Percentiles rank a stretch among this genome's conserved stretches.
Conservation (phyloP, 805 yeast species). For the Wickerhamomyces chambardii region DNA sequence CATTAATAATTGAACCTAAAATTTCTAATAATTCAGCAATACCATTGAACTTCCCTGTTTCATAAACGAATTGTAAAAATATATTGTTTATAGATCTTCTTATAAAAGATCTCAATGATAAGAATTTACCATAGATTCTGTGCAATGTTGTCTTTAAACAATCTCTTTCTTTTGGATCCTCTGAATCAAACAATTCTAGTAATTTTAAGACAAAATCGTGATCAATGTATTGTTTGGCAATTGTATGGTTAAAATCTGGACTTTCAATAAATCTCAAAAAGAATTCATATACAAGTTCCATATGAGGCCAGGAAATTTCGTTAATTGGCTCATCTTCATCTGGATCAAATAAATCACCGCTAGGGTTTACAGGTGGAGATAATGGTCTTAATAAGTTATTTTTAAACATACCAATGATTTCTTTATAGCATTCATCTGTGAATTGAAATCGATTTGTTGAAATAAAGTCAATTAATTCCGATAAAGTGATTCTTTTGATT, state of each 20-base stretch:
- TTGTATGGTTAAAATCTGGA: conserved; percentile 87
- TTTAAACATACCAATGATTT: conserved; percentile 85
- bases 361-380: conserved; percentile 97
- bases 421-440: conserved; percentile 85
- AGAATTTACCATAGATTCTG: conserved; percentile 91
- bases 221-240: conserved; percentile 91
- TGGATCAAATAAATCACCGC: conserved; percentile 94
- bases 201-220: conserved; percentile 77
- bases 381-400: conserved; percentile 88
- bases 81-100: conserved; percentile 89
- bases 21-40: conserved; percentile 92
- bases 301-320: conserved; percentile 98
- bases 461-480: conserved; percentile 84
- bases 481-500: conserved; percentile 76
- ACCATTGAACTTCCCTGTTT: conserved; percentile 93
- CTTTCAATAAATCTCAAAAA: conserved; percentile 88
- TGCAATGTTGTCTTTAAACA: conserved; percentile 92
- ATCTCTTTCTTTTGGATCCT: conserved; percentile 95
- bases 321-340: conserved; percentile 98
- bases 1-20: conserved; percentile 92
- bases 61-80: conserved; percentile 87
- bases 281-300: conserved; percentile 94
- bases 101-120: conserved; percentile 82
- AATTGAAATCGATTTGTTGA: conserved; percentile 74
- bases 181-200: conserved; percentile 88